phyloP scores from a whole-genome alignment of 768 basidiomycete genomes.

The Arthromyces matolae region DNA sequence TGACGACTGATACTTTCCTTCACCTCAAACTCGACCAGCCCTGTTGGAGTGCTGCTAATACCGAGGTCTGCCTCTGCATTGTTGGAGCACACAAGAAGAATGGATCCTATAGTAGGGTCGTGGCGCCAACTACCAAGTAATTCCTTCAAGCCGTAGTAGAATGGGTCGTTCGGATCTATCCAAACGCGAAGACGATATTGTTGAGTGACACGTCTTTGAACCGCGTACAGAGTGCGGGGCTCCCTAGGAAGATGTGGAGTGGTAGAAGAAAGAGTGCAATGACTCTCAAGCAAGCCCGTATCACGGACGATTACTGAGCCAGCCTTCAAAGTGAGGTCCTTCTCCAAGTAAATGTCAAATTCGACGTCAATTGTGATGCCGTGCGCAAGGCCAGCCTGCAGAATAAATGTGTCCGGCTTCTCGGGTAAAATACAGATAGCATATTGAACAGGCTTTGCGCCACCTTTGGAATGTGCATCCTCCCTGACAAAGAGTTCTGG shows the following conservation, averaged over 20 bases:
- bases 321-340: neutral
- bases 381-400: neutral
- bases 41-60: too few relatives aligned
- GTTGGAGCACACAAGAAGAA: too few relatives aligned
- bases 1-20: too few relatives aligned
- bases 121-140: too few relatives aligned
- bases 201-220: neutral
- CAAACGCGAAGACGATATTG: neutral
- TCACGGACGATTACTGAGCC: neutral
- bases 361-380: neutral
- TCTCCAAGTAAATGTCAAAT: neutral
- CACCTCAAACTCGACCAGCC: too few relatives aligned
- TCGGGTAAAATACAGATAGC: neutral
- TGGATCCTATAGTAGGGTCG: too few relatives aligned
- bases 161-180: neutral
- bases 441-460: neutral
- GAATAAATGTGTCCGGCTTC: neutral
- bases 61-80: too few relatives aligned
- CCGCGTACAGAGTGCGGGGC: neutral
- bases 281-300: neutral
- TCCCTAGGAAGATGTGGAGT: neutral
- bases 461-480: neutral
- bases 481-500: neutral
- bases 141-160: too few relatives aligned
- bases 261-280: neutral